Evolutionary conservation across 2,329 filamentous ascomycete species (phyloP).

Genomic region (Fusarium guadeloupense): DNA sequence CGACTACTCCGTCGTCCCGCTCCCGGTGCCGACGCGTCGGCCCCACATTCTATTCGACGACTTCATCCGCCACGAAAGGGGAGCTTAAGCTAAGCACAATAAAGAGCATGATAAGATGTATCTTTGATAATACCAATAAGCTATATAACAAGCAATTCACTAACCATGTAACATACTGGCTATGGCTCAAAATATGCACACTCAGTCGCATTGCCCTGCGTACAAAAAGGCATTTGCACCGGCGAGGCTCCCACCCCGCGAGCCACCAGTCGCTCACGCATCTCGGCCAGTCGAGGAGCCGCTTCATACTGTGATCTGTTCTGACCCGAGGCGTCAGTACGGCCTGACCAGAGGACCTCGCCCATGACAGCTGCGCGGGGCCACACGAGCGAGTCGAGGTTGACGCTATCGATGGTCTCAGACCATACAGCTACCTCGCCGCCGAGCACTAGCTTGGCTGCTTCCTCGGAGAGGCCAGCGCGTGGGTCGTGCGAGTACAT

Average conservation of each 20-base stretch:
- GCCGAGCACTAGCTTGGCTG: slow-evolving; percentile 76
- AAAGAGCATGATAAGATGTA: neutral
- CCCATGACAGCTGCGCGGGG: slow-evolving; percentile 77
- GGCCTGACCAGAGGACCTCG: slow-evolving; percentile 83
- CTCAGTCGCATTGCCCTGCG: slow-evolving; percentile 43
- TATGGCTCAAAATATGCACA: slow-evolving; percentile 35
- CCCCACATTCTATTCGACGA: slow-evolving; percentile 22
- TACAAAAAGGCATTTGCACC: slow-evolving; percentile 70
- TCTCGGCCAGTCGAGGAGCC: slow-evolving; percentile 74
- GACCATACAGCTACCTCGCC: slow-evolving; percentile 86
- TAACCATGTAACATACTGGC: neutral
- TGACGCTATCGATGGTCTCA: slow-evolving; percentile 80
- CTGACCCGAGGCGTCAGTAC: slow-evolving; percentile 69
- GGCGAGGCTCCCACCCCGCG: slow-evolving; percentile 70
- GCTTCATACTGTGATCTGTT: slow-evolving; percentile 78
- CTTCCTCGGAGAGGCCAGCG: slow-evolving; percentile 66
- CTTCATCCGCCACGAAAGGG: neutral
- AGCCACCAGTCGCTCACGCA: slow-evolving; percentile 78
- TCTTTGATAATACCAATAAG: slow-evolving; percentile 6
- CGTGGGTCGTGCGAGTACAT: slow-evolving; percentile 84
- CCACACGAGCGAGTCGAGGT: slow-evolving; percentile 81
- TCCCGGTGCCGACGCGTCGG: slow-evolving; percentile 14
- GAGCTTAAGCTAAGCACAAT: neutral
- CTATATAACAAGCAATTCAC: slow-evolving; percentile 6
- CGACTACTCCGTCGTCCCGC: neutral